A percentile compares a stretch with the other conserved stretches of the same genome.
Conservation (phyloP, 148 eudicot species). For the Silene uniflora region DNA sequence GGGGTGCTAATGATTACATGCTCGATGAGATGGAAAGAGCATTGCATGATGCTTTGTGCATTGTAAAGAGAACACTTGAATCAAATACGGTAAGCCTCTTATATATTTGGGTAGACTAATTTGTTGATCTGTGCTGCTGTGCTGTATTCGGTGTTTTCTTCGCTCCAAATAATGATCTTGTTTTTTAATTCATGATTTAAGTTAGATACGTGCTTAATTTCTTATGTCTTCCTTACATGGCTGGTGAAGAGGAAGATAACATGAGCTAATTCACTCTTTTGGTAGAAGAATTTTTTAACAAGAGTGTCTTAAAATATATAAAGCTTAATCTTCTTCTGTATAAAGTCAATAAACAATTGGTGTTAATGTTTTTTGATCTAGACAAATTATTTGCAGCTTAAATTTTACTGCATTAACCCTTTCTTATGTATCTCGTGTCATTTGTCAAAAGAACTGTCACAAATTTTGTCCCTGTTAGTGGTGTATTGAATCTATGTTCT, state of each 20-base stretch:
- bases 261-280: too few relatives aligned
- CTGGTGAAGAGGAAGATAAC: too few relatives aligned
- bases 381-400: too few relatives aligned
- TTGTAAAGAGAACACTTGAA: slow-evolving; percentile 95
- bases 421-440: too few relatives aligned
- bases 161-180: not conserved
- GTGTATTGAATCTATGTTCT: not conserved
- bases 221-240: not conserved
- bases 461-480: not conserved
- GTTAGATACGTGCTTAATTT: not conserved
- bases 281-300: too few relatives aligned
- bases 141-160: not conserved
- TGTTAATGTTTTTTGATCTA: not conserved
- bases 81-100: slow-evolving; percentile 61
- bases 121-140: not conserved
- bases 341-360: too few relatives aligned
- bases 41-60: slow-evolving; percentile 89
- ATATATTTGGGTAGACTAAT: not conserved
- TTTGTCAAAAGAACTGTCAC: not conserved
- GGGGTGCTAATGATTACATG: slow-evolving; percentile 98
- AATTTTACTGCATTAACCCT: too few relatives aligned
- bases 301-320: too few relatives aligned
- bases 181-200: not conserved
- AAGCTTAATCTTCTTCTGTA: too few relatives aligned
- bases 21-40: slow-evolving; percentile 99